phyloP scores from a whole-genome alignment of 2,329 filamentous ascomycete genomes.

The Colletotrichum tabaci region DNA sequence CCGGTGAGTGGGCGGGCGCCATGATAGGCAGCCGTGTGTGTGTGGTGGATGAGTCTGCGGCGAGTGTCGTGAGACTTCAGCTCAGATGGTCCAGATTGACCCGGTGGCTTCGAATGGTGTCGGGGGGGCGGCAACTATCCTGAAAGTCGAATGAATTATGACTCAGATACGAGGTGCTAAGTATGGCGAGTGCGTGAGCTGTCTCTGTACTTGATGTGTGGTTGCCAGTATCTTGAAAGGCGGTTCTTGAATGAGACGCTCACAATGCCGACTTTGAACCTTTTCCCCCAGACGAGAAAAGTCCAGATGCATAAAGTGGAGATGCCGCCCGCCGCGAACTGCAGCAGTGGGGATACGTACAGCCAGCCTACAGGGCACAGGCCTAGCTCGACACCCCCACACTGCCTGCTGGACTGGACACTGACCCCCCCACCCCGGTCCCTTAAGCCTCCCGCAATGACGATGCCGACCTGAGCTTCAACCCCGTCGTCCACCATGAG shows the following conservation, averaged over 20 bases:
- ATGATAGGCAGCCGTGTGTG: conserved; percentile 35
- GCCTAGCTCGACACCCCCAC: no score
- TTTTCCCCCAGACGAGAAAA: conserved; percentile 1
- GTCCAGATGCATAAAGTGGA: conserved; percentile 10
- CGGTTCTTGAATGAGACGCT: not conserved
- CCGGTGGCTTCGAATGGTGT: not conserved
- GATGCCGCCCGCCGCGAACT: not conserved
- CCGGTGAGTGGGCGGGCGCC: conserved; percentile 31
- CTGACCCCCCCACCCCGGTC: not conserved
- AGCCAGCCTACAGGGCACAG: not conserved
- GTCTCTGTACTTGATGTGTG: not conserved
- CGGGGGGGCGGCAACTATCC: no score
- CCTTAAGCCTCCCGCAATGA: conserved; percentile 30
- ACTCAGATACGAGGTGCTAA: no score
- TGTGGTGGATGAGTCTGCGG: not conserved
- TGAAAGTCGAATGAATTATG: not conserved
- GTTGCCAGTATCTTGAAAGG: no score
- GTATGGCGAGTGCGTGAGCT: not conserved
- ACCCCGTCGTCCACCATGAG: conserved; percentile 26
- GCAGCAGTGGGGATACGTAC: not conserved
- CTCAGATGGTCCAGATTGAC: not conserved
- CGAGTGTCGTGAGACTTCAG: not conserved
- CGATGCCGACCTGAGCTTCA: conserved; percentile 24
- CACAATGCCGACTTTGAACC: not conserved
- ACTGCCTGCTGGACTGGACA: not conserved